Percentiles rank a stretch among this genome's conserved stretches.
Evolutionary conservation across 371 early-diverging fungal species (phyloP).

Genomic region (Nematocida minor): DNA sequence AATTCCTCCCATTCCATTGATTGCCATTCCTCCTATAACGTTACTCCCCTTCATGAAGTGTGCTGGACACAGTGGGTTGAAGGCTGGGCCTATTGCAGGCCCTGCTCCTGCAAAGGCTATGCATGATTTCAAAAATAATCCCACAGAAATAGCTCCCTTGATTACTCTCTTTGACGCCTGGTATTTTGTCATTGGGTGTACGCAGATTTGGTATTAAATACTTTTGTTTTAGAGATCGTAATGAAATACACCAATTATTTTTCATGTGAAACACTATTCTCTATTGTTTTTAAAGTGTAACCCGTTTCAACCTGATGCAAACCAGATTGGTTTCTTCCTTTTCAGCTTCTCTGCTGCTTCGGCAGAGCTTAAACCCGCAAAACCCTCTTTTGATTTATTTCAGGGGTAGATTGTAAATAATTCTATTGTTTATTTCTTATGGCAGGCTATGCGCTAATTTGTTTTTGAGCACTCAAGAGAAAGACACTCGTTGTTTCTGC

Average conservation of each 20-base stretch:
- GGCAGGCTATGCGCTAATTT: not conserved
- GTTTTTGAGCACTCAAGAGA: conserved; percentile 25
- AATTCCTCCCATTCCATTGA: conserved; percentile 29
- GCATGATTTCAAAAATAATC: not conserved
- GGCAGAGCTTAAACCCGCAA: too few species aligned
- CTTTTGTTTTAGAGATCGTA: conserved; percentile 33
- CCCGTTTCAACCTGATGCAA: not conserved
- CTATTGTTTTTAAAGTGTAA: not conserved
- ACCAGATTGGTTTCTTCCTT: not conserved
- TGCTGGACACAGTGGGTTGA: not conserved
- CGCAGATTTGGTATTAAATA: conserved; percentile 10
- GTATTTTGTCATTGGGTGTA: conserved; percentile 21
- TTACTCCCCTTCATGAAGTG: conserved; percentile 13
- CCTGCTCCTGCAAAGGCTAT: not conserved
- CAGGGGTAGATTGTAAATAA: too few species aligned
- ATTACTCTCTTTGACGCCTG: conserved; percentile 3
- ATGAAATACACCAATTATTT: conserved; percentile 34
- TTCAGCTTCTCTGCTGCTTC: too few species aligned
- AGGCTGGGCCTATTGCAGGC: not conserved
- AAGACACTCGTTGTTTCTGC: conserved; percentile 38
- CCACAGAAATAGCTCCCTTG: not conserved
- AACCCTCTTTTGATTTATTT: too few species aligned
- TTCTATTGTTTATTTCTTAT: too few species aligned
- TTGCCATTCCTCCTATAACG: conserved; percentile 12
- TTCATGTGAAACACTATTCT: not conserved